phyloP scores from a whole-genome alignment of 1,139 yeast species.

The Nakaseomyces uthaithaninus region DNA sequence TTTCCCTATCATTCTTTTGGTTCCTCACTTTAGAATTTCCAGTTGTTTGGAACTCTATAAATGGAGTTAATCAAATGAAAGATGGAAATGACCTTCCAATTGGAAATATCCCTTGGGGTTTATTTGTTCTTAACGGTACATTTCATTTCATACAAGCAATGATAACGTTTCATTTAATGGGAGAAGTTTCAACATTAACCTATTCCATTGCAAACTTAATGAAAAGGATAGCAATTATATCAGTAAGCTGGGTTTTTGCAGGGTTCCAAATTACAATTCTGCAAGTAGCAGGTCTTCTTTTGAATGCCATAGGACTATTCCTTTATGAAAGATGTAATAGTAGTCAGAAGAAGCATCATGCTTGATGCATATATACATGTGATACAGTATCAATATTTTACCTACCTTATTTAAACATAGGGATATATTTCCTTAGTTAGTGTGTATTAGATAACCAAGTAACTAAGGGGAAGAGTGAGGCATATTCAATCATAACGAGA shows the following conservation, averaged over 20 bases:
- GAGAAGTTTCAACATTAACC: slow-evolving; percentile 83
- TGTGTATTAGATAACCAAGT: no score
- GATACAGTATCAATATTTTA: no score
- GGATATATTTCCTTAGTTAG: no score
- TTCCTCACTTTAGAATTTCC: slow-evolving; percentile 63
- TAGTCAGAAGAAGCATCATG: slow-evolving; percentile 8
- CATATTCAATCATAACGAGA: no score
- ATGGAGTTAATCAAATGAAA: slow-evolving; percentile 8
- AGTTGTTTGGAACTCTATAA: slow-evolving; percentile 18
- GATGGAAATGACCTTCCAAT: slow-evolving; percentile 8
- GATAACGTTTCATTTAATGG: slow-evolving; percentile 83
- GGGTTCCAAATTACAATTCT: slow-evolving; percentile 19
- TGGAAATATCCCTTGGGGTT: slow-evolving; percentile 32
- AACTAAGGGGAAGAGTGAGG: no score
- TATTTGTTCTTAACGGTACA: slow-evolving; percentile 50
- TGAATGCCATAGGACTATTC: slow-evolving; percentile 27
- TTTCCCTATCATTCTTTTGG: slow-evolving; percentile 68
- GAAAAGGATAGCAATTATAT: slow-evolving; percentile 80
- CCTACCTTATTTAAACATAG: no score
- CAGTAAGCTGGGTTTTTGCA: slow-evolving; percentile 47
- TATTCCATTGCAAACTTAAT: slow-evolving; percentile 88
- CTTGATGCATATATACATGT: background rate
- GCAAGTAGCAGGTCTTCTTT: slow-evolving; percentile 23
- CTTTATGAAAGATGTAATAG: slow-evolving; percentile 25
- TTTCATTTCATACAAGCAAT: slow-evolving; percentile 83